phyloP scores from a whole-genome alignment of 148 eudicot species.

The Cornus kousa region DNA sequence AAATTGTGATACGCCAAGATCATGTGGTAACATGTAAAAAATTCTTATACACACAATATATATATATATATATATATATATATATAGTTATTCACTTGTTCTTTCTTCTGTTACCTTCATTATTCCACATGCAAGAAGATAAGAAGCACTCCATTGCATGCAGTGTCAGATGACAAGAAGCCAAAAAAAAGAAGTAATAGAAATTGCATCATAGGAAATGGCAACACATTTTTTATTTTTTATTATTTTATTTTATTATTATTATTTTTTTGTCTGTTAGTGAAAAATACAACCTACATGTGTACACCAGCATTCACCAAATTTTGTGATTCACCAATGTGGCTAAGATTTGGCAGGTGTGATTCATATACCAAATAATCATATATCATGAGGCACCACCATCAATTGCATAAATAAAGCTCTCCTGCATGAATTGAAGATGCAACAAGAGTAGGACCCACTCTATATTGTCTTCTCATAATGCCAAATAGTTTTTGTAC shows the following conservation, averaged over 20 bases:
- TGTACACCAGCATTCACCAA: not conserved
- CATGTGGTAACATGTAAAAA: no score
- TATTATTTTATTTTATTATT: no score
- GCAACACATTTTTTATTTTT: no score
- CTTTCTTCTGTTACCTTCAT: no score
- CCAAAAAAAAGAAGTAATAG: not conserved
- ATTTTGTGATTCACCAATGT: no score
- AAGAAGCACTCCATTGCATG: not conserved
- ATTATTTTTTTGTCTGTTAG: no score
- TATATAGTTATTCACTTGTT: no score
- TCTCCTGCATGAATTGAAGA: not conserved
- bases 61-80: no score
- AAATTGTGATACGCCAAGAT: no score
- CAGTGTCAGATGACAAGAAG: not conserved
- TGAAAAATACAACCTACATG: not conserved
- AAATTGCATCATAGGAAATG: not conserved
- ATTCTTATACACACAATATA: no score
- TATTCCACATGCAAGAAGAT: not conserved
- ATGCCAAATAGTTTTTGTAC: not conserved
- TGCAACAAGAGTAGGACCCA: not conserved
- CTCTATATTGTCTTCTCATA: not conserved
- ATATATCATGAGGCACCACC: not conserved
- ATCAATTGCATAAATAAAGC: not conserved
- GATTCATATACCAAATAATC: not conserved
- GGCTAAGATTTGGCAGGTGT: not conserved